Percentiles rank a stretch among this genome's conserved stretches.
These are phyloP conservation scores for Calocybe gambosa DNA, from an alignment of 1,284 basidiomycete genomes.

Conservation along the genomic window DNA sequence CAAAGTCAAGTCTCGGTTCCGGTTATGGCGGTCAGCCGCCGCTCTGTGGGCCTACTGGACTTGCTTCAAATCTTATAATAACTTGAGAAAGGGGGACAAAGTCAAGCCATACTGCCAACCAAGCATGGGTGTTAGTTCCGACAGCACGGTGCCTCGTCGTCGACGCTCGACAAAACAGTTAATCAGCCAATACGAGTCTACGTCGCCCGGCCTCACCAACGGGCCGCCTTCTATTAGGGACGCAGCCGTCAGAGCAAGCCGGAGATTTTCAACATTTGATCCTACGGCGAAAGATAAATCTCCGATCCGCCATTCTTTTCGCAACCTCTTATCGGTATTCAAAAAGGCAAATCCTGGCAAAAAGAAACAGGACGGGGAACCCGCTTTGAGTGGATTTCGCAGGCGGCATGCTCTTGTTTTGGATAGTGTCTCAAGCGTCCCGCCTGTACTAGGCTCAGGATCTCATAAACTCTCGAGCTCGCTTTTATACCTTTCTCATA, in stretches of 20 bases:
- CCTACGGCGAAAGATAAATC: constrained; percentile 36
- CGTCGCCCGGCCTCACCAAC: constrained; percentile 17
- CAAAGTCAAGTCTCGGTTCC: background rate
- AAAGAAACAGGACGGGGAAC: constrained; percentile 25
- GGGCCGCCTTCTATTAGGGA: background rate
- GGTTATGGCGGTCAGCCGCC: background rate
- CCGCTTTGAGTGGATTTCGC: constrained; percentile 12
- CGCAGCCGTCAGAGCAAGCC: constrained; percentile 2
- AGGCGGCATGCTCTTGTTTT: constrained; percentile 5
- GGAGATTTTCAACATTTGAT: background rate
- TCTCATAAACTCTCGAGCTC: constrained; percentile 22
- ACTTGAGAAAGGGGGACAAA: too few relatives aligned
- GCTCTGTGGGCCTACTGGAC: too few relatives aligned
- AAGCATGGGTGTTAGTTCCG: background rate
- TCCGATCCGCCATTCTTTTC: constrained; percentile 59
- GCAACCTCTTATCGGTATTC: constrained; percentile 58
- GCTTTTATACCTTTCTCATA: constrained; percentile 45
- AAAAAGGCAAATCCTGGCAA: constrained; percentile 36
- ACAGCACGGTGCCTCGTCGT: constrained; percentile 14
- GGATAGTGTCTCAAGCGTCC: constrained; percentile 5
- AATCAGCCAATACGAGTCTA: constrained; percentile 38
- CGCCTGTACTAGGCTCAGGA: constrained; percentile 13
- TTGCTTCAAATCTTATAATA: background rate
- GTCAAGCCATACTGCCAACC: background rate
- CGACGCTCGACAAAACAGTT: constrained; percentile 32